Base-by-base conservation (phyloP, 768 basidiomycete species). In the Trametes elegans region DNA sequence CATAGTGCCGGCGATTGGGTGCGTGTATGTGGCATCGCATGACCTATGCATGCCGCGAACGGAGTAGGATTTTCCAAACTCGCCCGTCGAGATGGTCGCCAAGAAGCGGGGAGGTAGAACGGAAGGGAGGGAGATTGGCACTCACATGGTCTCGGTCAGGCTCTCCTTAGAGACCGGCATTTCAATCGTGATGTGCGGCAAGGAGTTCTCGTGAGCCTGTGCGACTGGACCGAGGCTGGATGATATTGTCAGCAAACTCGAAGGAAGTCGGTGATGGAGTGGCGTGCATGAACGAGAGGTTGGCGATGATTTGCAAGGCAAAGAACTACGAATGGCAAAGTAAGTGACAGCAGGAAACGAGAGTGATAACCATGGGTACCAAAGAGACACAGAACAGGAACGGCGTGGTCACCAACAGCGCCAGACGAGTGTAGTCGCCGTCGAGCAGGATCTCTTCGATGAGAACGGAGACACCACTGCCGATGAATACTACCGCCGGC, bases 101-200 rank as follows among this genome's bases (percentile, higher is more conserved):
- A n/a, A n/a, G n/a, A n/a, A n/a, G n/a, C n/a, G n/a, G n/a, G n/a
- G n/a, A n/a, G n/a, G n/a, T n/a, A n/a, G n/a, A n/a, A n/a, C n/a
- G n/a, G n/a, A n/a, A n/a, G n/a, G n/a, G n/a, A n/a, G n/a, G 35
- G 40, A n/a, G n/a, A 26, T 13, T 13, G 27, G 10, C 9, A 74
- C 87, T 69, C 68, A 90, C 89, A 92, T 92, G 0, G 88, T 90
- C 63, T 87, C 81, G 38, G 88, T 84, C 47, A 92, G 69, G 62
- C 83, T 87, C 66, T 92, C 90, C 64, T 92, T 94, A 71, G 93
- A 95, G 3, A 93, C 92, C 0, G 92, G 92, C 73, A 94, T 77
- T 70, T 93, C 84, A 47, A 93, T 75, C 0, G 88, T 87, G 16
- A 91, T 76, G 64, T 90, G 89, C 1, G 88, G 90, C 2, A 91